phyloP scores from a whole-genome alignment of 805 yeast genomes.

The Starmera quercuum region DNA sequence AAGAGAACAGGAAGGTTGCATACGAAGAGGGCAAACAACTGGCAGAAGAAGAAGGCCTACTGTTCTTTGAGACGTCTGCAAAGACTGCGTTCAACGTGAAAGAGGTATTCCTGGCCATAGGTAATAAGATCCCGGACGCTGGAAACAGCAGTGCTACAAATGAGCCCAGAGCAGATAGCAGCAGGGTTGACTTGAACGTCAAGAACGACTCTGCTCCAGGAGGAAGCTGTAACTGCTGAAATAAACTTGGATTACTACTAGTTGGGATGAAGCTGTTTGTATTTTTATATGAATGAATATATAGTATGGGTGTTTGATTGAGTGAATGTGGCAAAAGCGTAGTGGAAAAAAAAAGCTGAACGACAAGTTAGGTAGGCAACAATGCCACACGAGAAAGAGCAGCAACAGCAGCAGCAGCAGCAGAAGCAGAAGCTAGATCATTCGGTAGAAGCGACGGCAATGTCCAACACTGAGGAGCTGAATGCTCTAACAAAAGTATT shows the following conservation, averaged over 20 bases:
- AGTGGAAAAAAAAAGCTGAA: no score
- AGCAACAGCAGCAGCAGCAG: no score
- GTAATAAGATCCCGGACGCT: slow-evolving; percentile 65
- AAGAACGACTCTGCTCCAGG: slow-evolving; percentile 22
- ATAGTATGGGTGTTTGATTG: no score
- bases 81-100: slow-evolving; percentile 84
- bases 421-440: no score
- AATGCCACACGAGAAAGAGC: no score
- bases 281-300: no score
- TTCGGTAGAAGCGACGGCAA: no score
- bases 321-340: no score
- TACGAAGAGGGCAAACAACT: slow-evolving; percentile 78
- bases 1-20: slow-evolving; percentile 65
- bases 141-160: slow-evolving; percentile 14
- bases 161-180: slow-evolving; percentile 19
- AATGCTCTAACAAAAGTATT: slow-evolving; percentile 1
- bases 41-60: slow-evolving; percentile 85
- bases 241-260: no score
- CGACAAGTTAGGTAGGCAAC: no score
- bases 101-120: slow-evolving; percentile 86
- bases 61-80: slow-evolving; percentile 93
- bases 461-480: background rate
- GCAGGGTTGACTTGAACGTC: slow-evolving; percentile 26
- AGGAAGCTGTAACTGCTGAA: slow-evolving; percentile 25
- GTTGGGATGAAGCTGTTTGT: no score